Evolutionary conservation across 148 eudicot species (phyloP).

Genomic region (Persicaria maculosa): DNA sequence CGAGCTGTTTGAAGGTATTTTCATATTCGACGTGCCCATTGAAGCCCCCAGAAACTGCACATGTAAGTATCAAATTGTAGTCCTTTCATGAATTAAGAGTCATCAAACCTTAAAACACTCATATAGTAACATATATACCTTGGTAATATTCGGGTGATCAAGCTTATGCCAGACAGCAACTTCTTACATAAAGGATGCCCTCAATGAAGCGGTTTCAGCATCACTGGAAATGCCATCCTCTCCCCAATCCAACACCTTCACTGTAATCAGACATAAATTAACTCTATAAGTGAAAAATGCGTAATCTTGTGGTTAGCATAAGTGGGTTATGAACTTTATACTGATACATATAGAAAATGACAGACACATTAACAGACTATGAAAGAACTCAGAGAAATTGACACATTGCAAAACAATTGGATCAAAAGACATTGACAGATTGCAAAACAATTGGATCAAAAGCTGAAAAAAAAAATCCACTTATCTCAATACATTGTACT

Average conservation of each 20-base stretch:
- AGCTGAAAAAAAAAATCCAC: too few species aligned
- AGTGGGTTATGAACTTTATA: too few species aligned
- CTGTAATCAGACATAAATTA: conserved; percentile 20
- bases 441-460: too few species aligned
- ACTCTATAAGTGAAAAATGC: too few species aligned
- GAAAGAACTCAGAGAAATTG: too few species aligned
- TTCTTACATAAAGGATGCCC: conserved; percentile 76
- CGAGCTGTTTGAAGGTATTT: conserved; percentile 61
- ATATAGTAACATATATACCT: conserved; percentile 24
- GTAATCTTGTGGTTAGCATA: too few species aligned
- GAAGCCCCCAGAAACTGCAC: conserved; percentile 87
- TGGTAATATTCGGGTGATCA: conserved; percentile 76
- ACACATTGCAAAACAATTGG: too few species aligned
- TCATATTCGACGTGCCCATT: conserved; percentile 84
- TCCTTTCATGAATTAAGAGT: too few species aligned
- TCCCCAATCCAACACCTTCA: conserved; percentile 95
- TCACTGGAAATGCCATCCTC: conserved; percentile 74
- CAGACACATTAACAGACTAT: background rate
- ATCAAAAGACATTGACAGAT: too few species aligned
- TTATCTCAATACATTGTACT: too few species aligned
- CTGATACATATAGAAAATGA: background rate
- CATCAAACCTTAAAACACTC: background rate
- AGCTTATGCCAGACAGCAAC: conserved; percentile 90
- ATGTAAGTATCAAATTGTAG: background rate
- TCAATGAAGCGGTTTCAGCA: conserved; percentile 60